Base-by-base conservation (phyloP, 208 protist species). In the Balamuthia mandrillaris region DNA sequence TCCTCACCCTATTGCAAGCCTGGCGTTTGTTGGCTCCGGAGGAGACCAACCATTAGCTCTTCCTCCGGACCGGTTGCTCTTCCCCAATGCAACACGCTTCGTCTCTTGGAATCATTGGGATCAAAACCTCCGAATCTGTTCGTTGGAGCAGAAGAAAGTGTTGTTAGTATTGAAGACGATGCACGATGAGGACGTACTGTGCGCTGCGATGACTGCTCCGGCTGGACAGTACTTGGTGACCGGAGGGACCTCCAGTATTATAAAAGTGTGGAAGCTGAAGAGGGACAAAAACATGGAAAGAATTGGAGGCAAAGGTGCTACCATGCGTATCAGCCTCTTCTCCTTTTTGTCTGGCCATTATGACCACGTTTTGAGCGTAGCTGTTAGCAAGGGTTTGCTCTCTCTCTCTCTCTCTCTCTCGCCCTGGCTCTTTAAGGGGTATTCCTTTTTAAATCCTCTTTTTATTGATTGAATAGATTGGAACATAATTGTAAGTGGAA, bases 81-180 rank as follows among this genome's bases (percentile, higher is more conserved):
- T 60, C n/a, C 44, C 78, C 31, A 52, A 83, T 31, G 68, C 41
- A 21, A 79, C 78, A 54, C 74, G 56, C 52, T 68, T 61, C 18
- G 68, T 88, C 21, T 88, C 88, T 31, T 92, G 88, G 88, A 81
- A 86, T 35, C 86, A 92, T 56, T 92, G 89, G 89, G 89, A 92
- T 45, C 81, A 89, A 47, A 90, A 78, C 39, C 39, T 92, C 9
- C 9, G 89, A n/a, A 39, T 91, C 0, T 75, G 51, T 16, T 91
- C 88, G 7, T 78, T 81, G 16, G 89, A 91, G 47, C 85, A 54
- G 9, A 88, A 86, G 10, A 89, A 89, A 24, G 86, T 91, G 18
- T 35, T 81, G 27, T 49, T 81, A 4, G 51, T 81, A 42, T 61
- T 81, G 47, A 81, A 81, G 72, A 81, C 72, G 3, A 42, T 49